Percentiles rank a stretch among this genome's conserved stretches.
These are phyloP conservation scores for Trichoderma semiorbis DNA, from an alignment of 2,329 filamentous ascomycete species.

Conservation along the genomic window DNA sequence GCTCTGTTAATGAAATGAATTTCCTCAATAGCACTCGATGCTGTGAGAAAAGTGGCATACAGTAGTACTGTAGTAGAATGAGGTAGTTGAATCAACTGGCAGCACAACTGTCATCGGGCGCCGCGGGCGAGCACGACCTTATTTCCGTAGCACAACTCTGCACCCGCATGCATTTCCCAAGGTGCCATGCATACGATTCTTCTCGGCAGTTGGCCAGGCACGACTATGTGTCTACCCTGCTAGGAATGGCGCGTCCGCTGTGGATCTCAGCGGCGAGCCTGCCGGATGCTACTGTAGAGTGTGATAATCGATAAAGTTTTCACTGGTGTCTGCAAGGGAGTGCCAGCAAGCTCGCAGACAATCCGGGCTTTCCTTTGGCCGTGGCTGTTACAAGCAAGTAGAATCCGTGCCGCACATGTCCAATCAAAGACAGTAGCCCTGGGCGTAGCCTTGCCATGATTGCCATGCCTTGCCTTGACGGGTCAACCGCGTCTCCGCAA, in stretches of 20 bases:
- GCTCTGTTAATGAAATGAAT: neutral
- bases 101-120: neutral
- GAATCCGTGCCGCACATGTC: neutral
- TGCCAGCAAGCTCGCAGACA: neutral
- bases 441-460: neutral
- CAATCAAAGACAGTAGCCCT: neutral
- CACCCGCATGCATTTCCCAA: neutral
- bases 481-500: neutral
- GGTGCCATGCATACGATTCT: neutral
- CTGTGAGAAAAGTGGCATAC: neutral
- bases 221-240: slow-evolving; percentile 5
- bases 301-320: slow-evolving; percentile 26
- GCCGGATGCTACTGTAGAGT: slow-evolving; percentile 28
- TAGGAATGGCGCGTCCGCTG: slow-evolving; percentile 13
- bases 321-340: slow-evolving; percentile 21
- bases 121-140: neutral
- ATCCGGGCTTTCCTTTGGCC: neutral
- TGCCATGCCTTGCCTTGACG: neutral
- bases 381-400: neutral
- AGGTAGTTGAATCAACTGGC: neutral
- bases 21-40: neutral
- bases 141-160: slow-evolving; percentile 6
- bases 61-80: neutral
- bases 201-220: slow-evolving; percentile 10
- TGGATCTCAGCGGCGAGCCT: slow-evolving; percentile 25